Conservation (phyloP, 176 grass and related monocot genomes). For the Oryza coarctata region DNA sequence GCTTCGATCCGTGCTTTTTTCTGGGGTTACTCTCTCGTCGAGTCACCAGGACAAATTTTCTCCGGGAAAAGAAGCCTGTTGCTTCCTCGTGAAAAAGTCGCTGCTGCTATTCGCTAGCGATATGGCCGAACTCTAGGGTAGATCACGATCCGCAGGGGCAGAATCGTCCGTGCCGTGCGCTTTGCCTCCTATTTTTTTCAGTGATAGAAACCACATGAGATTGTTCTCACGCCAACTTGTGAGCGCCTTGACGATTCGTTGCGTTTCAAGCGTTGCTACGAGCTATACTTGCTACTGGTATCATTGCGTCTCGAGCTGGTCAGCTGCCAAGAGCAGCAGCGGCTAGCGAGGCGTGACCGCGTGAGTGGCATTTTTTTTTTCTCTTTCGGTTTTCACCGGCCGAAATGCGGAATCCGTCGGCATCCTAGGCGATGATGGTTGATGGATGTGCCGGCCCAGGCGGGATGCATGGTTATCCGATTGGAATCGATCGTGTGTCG, state of each 20-base stretch:
- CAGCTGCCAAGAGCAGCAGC: background rate
- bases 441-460: background rate
- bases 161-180: background rate
- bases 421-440: background rate
- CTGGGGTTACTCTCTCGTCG: background rate
- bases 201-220: background rate
- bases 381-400: background rate
- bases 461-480: constrained; percentile 7
- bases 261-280: background rate
- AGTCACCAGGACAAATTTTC: background rate
- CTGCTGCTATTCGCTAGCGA: background rate
- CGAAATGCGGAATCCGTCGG: background rate
- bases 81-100: background rate
- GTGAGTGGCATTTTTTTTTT: background rate
- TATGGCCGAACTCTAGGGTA: background rate
- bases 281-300: background rate
- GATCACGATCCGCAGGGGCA: background rate
- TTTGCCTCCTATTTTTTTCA: background rate
- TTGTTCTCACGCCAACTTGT: background rate
- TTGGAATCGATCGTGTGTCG: background rate
- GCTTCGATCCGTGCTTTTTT: background rate
- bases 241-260: background rate
- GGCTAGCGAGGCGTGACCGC: background rate
- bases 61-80: background rate
- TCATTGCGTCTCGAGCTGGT: background rate